Percentiles rank a stretch among this genome's conserved stretches.
Conservation (phyloP, 2,329 filamentous ascomycete genomes). For the Fusarium sp. region DNA sequence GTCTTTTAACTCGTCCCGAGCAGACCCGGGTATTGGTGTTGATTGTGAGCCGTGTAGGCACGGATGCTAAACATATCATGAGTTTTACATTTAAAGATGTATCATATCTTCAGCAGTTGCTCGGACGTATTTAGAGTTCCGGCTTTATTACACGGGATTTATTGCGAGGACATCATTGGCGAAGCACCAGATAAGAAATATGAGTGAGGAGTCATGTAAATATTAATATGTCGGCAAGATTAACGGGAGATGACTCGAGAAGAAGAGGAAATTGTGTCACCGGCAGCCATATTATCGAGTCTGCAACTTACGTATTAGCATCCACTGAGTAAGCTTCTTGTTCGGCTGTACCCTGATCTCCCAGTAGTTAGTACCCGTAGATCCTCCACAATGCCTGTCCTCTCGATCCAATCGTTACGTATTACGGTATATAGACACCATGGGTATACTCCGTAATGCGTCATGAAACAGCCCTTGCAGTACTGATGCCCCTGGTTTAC, state of each 20-base stretch:
- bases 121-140: constrained; percentile 1
- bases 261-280: neutral
- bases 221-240: constrained; percentile 4
- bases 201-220: neutral
- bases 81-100: neutral
- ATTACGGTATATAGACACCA: constrained; percentile 14
- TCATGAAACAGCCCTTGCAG: constrained; percentile 1
- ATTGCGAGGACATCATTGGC: neutral
- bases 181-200: constrained; percentile 3
- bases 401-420: neutral
- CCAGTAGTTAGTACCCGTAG: neutral
- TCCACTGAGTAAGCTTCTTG: constrained; percentile 3
- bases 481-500: neutral
- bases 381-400: constrained; percentile 20
- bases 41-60: neutral
- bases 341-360: neutral
- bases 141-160: neutral
- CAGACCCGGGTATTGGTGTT: constrained; percentile 28
- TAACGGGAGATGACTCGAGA: neutral
- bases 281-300: neutral
- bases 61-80: neutral
- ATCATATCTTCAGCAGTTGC: neutral
- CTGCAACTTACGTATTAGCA: too few relatives aligned
- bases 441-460: constrained; percentile 1
- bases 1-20: constrained; percentile 10